A percentile compares a stretch with the other conserved stretches of the same genome.
phyloP scores from a whole-genome alignment of 768 basidiomycete genomes.

The Crucibulum laeve region DNA sequence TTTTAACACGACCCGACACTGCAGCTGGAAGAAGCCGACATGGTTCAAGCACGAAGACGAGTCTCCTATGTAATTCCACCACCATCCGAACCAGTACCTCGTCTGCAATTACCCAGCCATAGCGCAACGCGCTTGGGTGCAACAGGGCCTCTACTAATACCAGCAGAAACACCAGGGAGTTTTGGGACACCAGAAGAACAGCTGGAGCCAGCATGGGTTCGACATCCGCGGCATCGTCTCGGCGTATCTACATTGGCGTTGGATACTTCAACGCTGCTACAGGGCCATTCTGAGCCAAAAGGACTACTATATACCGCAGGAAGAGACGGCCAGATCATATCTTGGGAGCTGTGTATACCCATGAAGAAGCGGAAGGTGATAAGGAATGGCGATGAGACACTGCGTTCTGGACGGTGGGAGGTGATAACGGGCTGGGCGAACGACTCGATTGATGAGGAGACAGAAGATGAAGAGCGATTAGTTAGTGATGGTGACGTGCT shows the following conservation, averaged over 20 bases:
- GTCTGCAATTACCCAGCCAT: constrained; percentile 67
- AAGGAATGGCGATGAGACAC: constrained; percentile 18
- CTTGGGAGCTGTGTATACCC: constrained; percentile 78
- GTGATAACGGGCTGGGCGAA: constrained; percentile 82
- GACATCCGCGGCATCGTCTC: constrained; percentile 79
- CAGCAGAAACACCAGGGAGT: constrained; percentile 15
- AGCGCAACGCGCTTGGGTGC: constrained; percentile 62
- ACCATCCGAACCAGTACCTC: constrained; percentile 56
- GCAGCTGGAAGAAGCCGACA: no score
- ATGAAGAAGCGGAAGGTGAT: constrained; percentile 44
- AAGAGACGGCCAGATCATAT: constrained; percentile 81
- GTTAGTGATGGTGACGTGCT: constrained; percentile 74
- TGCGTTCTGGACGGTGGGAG: constrained; percentile 68
- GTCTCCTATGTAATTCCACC: constrained; percentile 88
- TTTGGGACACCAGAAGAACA: constrained; percentile 17
- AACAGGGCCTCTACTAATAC: constrained; percentile 62
- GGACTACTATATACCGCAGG: constrained; percentile 91
- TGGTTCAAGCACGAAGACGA: constrained; percentile 51
- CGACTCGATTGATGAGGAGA: constrained; percentile 61
- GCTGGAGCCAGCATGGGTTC: constrained; percentile 16
- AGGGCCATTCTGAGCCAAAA: constrained; percentile 62
- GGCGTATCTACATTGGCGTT: constrained; percentile 86
- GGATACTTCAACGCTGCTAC: constrained; percentile 75
- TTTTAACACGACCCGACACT: no score
- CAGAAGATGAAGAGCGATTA: constrained; percentile 55